Base-by-base conservation (phyloP, 768 basidiomycete genomes). In the Tylopilus sp. region DNA sequence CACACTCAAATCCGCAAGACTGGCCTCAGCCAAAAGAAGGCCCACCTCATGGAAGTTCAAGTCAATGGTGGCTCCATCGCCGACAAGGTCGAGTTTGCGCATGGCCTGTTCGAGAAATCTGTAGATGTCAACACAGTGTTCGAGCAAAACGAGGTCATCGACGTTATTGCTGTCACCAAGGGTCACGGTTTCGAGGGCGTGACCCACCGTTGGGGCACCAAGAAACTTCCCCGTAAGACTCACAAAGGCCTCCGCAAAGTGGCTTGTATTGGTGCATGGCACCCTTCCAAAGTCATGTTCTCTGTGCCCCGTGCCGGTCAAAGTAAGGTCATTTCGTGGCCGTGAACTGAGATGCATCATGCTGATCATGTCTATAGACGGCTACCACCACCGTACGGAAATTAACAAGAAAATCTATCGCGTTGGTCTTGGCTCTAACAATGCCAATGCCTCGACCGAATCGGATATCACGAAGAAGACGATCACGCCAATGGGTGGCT, bases 201-300 rank as follows among this genome's bases (percentile, higher is more conserved):
- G 42, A 99, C 95, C 57, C 89, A 93, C 76, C 86, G 97, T 73
- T 99, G 97, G 97, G 97, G 97, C 59, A 95, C 92, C 71, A 98
- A 94, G 85, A 95, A 95, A 78, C 83, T 98, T 50, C 95, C 95
- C 52, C 82, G 95, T 63, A 98, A 98, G 81, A 98, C 97, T 48
- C 97, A 99, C 83, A 95, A 97, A 75, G 97, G 97, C 90, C 91
- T 98, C 67, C 90, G 95, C 73, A 98, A 99, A 80, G 97, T 99
- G 57, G 95, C 95, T 69, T 95, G 93, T 81, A 94, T 95, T 61
- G 93, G 93, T 75, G 94, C 93, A 69, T 95, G 92, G 92, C 93
- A 95, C 81, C 94, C 93, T 70, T 88, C 87, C 65, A 97, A 95
- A 77, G 97, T 99, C 83, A 98, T 98, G 95, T 98, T 93, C 85